Conservation (phyloP, 139 green algal genomes). For the Chlorella sorokiniana region DNA sequence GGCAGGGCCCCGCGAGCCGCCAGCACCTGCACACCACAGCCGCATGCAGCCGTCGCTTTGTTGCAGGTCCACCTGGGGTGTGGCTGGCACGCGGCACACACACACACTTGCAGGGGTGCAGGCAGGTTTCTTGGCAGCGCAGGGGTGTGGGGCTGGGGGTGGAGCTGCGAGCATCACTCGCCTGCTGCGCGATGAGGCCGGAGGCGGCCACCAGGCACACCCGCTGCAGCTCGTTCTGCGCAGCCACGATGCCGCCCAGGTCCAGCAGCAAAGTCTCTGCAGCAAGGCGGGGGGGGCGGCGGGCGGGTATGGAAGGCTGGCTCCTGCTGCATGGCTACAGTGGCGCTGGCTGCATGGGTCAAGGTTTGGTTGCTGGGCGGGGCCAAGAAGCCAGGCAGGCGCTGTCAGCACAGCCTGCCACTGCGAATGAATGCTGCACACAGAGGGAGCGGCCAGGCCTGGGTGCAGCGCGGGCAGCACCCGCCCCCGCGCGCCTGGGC, state of each 20-base stretch:
- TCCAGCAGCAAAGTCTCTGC: constrained; percentile 40
- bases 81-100: not conserved
- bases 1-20: not conserved
- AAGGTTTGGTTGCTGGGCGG: no score
- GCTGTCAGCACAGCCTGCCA: no score
- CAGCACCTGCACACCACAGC: constrained; percentile 3
- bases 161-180: no score
- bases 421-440: no score
- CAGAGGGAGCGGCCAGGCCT: no score
- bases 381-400: no score
- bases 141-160: no score
- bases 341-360: no score
- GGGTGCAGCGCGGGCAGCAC: no score
- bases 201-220: constrained; percentile 40
- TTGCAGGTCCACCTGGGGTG: not conserved
- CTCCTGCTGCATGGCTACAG: no score
- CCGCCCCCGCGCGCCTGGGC: constrained; percentile 14
- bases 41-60: not conserved
- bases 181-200: constrained; percentile 36
- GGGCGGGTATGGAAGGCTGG: not conserved
- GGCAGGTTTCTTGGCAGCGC: no score
- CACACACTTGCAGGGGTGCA: not conserved
- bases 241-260: constrained; percentile 9
- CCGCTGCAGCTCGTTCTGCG: constrained; percentile 51
- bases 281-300: not conserved